Evolutionary conservation across 108 stramenopile genomes (phyloP), one percentile per base, ranked within the genome.

Genomic region (Skeletonema potamos): DNA sequence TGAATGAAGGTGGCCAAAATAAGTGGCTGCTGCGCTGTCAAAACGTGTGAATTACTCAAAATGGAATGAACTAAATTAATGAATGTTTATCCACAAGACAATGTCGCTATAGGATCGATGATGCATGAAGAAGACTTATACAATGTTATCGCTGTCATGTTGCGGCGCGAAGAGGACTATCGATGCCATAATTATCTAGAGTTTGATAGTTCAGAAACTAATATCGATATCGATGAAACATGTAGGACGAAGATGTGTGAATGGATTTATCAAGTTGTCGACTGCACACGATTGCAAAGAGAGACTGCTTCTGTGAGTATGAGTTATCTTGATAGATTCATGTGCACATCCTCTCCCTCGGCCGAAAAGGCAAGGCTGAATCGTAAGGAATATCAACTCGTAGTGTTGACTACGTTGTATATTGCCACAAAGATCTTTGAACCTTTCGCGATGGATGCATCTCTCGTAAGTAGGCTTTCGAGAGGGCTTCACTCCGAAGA

Each of bases 381-480:
- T 66, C 76, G 82, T 22, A 83, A 78, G 28, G 76, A 82, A 29
- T 89, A 79, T 65, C 86, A 89, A 64, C 80, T 89, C 1, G 86
- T 84, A 4, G 77, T 74, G 15, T 73, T 89, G 82, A 85, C 86
- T 7, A 61, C 80, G 10, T 61, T 89, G 18, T 89, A 87, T 76
- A 82, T 80, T 37, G 84, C 85, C 13, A 82, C 85, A 54, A 89
- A 89, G 65, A 73, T 87, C 26, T 81, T 80, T 60, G 86, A 86
- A 68, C 86, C 81, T 12, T 54, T 90, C 17, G 89, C 84, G 59
- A 86, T 93, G 84, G 92, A 93, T 60, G 86, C 88, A 9, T 76
- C 72, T 20, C 73, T 91, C n/a, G 51, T 90, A 44, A 86, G 85
- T 10, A 87, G 82, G 65, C 79, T 93, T 2, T 85, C 87, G 62